Evolutionary conservation across 176 grass and related monocot species (phyloP).

Genomic region (Rhynchospora tenuis): DNA sequence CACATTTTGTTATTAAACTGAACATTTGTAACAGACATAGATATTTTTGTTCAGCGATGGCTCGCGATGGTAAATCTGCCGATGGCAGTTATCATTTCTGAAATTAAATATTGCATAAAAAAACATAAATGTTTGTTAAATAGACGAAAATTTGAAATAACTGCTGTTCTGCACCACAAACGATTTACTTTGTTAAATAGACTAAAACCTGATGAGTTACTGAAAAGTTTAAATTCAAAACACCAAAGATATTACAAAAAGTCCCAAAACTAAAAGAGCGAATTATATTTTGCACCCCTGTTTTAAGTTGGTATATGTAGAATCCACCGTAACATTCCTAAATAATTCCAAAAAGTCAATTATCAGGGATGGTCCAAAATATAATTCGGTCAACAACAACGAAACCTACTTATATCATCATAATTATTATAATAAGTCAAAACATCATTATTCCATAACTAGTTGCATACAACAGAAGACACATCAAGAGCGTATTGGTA

Average conservation of each 20-base stretch:
- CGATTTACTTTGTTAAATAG: no score
- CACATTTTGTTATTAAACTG: no score
- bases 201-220: no score
- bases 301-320: neutral
- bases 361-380: neutral
- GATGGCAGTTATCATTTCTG: no score
- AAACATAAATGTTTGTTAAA: no score
- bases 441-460: neutral
- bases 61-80: no score
- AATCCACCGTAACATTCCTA: no score
- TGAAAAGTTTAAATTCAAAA: neutral
- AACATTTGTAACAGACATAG: no score
- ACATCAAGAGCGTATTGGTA: slow-evolving; percentile 24
- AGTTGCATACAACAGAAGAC: slow-evolving; percentile 31
- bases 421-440: neutral
- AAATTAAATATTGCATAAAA: no score
- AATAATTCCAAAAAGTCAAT: neutral
- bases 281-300: neutral
- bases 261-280: neutral
- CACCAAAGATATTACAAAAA: neutral
- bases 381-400: neutral
- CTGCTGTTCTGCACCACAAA: no score
- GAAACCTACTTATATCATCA: neutral
- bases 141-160: no score
- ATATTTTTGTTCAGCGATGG: no score